A percentile compares a stretch with the other conserved stretches of the same genome.
Evolutionary conservation across 1,284 basidiomycete species (phyloP).

Genomic region (Apiotrichum laibachii): DNA sequence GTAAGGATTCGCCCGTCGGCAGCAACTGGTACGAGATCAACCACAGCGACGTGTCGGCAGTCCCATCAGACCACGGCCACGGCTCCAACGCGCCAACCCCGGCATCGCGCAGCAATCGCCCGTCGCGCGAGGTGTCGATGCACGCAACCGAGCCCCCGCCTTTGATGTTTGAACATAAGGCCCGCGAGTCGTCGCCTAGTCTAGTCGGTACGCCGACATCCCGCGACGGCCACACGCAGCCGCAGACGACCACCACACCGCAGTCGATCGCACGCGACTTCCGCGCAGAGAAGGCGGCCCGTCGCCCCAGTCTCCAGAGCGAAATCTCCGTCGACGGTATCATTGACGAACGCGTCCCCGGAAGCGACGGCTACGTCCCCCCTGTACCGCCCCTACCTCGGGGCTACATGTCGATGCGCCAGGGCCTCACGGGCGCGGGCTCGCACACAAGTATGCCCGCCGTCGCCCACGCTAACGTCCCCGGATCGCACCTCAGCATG

Average conservation of each 20-base stretch:
- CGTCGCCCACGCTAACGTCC: conserved; percentile 7
- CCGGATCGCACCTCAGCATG: conserved; percentile 2
- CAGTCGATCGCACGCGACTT: conserved; percentile 63
- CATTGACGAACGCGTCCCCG: conserved; percentile 45
- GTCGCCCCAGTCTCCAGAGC: conserved; percentile 67
- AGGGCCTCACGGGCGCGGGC: conserved; percentile 24
- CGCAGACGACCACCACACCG: conserved; percentile 63
- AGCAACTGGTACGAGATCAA: conserved; percentile 37
- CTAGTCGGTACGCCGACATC: conserved; percentile 59
- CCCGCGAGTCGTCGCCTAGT: conserved; percentile 80
- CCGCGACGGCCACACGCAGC: conserved; percentile 33
- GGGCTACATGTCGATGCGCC: conserved; percentile 66
- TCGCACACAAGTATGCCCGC: conserved; percentile 19
- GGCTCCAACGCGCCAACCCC: conserved; percentile 3
- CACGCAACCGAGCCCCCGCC: conserved; percentile 17
- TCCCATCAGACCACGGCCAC: background rate
- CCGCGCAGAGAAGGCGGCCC: conserved; percentile 23
- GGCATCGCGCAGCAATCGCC: background rate
- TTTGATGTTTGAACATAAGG: conserved; percentile 53
- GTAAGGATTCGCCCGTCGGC: conserved; percentile 29
- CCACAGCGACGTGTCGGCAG: background rate
- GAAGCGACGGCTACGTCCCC: conserved; percentile 61
- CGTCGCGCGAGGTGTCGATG: conserved; percentile 6
- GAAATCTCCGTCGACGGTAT: conserved; percentile 61
- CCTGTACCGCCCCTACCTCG: conserved; percentile 96